Evolutionary conservation across 495 filamentous ascomycete genomes (phyloP).

Genomic region (Cryomyces antarcticus): DNA sequence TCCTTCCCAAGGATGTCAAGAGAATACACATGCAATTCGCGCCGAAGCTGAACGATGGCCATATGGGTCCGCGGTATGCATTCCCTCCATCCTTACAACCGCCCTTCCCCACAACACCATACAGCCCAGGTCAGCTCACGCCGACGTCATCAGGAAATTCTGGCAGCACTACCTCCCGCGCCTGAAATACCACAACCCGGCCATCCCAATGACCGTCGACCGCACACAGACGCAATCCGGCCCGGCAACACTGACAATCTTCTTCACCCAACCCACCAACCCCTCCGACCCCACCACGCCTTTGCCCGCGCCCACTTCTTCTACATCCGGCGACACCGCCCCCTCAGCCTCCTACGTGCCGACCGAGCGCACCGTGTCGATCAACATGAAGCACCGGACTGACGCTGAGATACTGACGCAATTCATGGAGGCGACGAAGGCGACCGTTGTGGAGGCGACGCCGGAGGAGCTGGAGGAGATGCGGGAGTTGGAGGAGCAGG

Average conservation of each 20-base stretch:
- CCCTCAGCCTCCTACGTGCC: slow-evolving; percentile 23
- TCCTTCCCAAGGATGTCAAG: slow-evolving; percentile 61
- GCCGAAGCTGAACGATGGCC: slow-evolving; percentile 38
- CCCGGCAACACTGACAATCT: slow-evolving; percentile 52
- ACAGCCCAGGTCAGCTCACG: neutral
- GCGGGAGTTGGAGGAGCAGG: slow-evolving; percentile 35
- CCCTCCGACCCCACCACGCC: slow-evolving; percentile 11
- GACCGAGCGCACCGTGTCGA: slow-evolving; percentile 23
- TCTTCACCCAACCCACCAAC: slow-evolving; percentile 30
- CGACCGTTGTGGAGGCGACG: slow-evolving; percentile 35
- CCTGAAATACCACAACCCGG: slow-evolving; percentile 86
- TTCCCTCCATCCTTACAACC: neutral
- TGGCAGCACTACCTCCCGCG: slow-evolving; percentile 66
- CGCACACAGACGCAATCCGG: slow-evolving; percentile 35
- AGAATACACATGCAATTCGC: slow-evolving; percentile 72
- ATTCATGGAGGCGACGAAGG: slow-evolving; percentile 49
- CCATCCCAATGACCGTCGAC: slow-evolving; percentile 60
- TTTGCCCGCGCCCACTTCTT: slow-evolving; percentile 9
- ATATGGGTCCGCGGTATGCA: slow-evolving; percentile 59
- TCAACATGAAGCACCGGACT: slow-evolving; percentile 42
- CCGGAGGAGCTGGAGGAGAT: slow-evolving; percentile 37
- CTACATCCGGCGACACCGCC: slow-evolving; percentile 17
- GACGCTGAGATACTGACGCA: slow-evolving; percentile 45
- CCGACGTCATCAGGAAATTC: slow-evolving; percentile 42
- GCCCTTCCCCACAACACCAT: neutral